Conservation (phyloP, 139 green algal species). For the Monoraphidium neglectum region DNA sequence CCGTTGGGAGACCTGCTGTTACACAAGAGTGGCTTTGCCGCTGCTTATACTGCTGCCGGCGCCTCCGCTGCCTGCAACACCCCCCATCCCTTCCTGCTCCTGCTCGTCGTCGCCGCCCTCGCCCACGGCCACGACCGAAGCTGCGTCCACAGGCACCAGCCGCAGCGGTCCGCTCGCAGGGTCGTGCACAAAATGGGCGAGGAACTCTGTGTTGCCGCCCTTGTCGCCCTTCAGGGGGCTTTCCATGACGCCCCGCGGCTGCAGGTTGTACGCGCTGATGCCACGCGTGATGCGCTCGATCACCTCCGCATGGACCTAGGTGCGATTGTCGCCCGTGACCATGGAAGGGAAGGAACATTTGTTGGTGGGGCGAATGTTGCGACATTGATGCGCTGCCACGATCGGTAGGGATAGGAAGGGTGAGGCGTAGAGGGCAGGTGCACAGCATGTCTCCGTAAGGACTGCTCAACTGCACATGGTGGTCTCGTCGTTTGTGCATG, state of each 20-base stretch:
- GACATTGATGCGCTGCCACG: neutral
- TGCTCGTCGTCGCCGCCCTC: too few relatives aligned
- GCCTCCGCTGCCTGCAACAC: too few relatives aligned
- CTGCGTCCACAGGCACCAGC: conserved; percentile 3
- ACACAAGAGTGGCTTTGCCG: too few relatives aligned
- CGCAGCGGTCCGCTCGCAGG: neutral
- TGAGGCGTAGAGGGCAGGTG: too few relatives aligned
- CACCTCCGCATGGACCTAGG: conserved; percentile 62
- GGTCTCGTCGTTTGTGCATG: neutral
- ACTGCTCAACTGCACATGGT: neutral
- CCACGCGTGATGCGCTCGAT: conserved; percentile 53
- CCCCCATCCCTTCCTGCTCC: too few relatives aligned
- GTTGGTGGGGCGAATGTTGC: neutral
- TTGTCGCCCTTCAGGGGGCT: conserved; percentile 76
- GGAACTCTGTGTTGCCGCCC: conserved; percentile 65
- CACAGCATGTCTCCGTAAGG: neutral
- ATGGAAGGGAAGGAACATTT: neutral
- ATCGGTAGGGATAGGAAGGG: too few relatives aligned
- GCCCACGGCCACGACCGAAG: too few relatives aligned
- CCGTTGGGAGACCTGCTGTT: too few relatives aligned
- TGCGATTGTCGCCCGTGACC: neutral
- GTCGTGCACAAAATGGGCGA: conserved; percentile 19
- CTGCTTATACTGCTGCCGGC: too few relatives aligned
- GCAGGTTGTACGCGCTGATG: conserved; percentile 61
- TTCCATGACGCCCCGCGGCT: conserved; percentile 59